Evolutionary conservation across 2,329 filamentous ascomycete species (phyloP).

Genomic region (Exophiala lecanii-corni): DNA sequence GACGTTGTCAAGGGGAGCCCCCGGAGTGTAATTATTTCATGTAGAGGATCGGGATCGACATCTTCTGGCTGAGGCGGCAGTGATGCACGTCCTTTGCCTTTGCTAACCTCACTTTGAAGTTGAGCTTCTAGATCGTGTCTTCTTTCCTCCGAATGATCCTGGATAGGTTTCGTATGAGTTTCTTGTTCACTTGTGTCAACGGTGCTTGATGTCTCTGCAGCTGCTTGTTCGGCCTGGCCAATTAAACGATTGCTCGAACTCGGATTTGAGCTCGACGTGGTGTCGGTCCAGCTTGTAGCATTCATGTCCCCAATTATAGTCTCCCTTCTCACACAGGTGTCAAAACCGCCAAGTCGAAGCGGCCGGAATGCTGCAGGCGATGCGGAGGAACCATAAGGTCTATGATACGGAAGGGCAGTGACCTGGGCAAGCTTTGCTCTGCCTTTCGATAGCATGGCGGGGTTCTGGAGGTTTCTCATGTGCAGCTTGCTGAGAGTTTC

Average conservation of each 20-base stretch:
- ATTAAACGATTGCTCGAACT: not conserved
- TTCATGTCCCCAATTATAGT: not conserved
- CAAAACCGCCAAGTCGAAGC: not conserved
- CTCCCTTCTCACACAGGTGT: not conserved
- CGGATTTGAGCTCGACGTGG: not conserved
- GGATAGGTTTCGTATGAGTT: not conserved
- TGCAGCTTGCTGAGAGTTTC: slow-evolving; percentile 14
- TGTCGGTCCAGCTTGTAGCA: not conserved
- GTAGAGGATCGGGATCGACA: not conserved
- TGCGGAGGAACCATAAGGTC: slow-evolving; percentile 1
- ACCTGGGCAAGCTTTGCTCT: slow-evolving; percentile 11
- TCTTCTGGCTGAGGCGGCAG: not conserved
- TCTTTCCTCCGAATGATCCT: not conserved
- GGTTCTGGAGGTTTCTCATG: slow-evolving; percentile 7
- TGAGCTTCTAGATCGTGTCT: not conserved
- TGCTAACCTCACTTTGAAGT: slow-evolving; percentile 1
- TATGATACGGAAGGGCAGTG: not conserved
- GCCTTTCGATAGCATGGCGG: slow-evolving; percentile 8
- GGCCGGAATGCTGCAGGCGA: not conserved
- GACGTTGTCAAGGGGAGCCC: too few species aligned
- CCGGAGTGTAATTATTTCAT: too few species aligned
- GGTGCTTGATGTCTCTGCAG: not conserved
- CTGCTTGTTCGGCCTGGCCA: not conserved
- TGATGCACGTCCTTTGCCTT: slow-evolving; percentile 9
- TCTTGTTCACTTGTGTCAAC: not conserved